Evolutionary conservation across 2,329 filamentous ascomycete genomes (phyloP).

Genomic region (Tympanopsis confertula): DNA sequence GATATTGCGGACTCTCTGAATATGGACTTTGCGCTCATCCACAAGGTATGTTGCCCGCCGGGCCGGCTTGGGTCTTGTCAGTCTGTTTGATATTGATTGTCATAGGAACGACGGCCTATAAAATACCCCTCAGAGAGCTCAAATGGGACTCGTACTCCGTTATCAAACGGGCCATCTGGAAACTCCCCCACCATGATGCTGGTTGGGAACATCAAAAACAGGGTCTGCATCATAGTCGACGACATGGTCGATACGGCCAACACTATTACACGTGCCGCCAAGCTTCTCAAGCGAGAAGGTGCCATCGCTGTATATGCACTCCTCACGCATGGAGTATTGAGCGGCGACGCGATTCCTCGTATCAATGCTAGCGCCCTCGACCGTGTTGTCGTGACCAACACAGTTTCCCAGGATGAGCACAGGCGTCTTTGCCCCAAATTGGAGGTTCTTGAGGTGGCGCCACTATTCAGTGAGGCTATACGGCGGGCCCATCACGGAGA

Average conservation of each 20-base stretch:
- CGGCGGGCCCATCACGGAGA: constrained; percentile 59
- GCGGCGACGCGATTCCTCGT: constrained; percentile 56
- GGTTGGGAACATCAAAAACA: constrained; percentile 50
- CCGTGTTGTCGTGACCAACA: constrained; percentile 59
- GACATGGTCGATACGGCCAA: constrained; percentile 61
- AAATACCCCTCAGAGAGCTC: background rate
- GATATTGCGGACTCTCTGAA: constrained; percentile 57
- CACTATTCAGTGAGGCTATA: constrained; percentile 38
- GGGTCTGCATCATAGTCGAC: constrained; percentile 53
- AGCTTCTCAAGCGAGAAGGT: constrained; percentile 53
- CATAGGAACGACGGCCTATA: background rate
- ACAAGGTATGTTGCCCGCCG: constrained; percentile 40
- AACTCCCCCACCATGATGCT: constrained; percentile 47
- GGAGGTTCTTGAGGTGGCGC: constrained; percentile 53
- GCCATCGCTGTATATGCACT: constrained; percentile 53
- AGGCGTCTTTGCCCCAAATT: constrained; percentile 47
- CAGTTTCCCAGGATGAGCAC: constrained; percentile 52
- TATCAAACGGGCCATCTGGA: constrained; percentile 32
- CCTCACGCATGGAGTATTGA: constrained; percentile 57
- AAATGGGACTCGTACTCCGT: constrained; percentile 36
- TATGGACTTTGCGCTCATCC: constrained; percentile 60
- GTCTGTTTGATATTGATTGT: too few relatives aligned
- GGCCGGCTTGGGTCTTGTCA: constrained; percentile 1
- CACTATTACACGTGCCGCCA: constrained; percentile 58
- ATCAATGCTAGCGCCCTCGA: constrained; percentile 59